phyloP scores from a whole-genome alignment of 73 alveolate species.

The Blepharisma stoltei region DNA sequence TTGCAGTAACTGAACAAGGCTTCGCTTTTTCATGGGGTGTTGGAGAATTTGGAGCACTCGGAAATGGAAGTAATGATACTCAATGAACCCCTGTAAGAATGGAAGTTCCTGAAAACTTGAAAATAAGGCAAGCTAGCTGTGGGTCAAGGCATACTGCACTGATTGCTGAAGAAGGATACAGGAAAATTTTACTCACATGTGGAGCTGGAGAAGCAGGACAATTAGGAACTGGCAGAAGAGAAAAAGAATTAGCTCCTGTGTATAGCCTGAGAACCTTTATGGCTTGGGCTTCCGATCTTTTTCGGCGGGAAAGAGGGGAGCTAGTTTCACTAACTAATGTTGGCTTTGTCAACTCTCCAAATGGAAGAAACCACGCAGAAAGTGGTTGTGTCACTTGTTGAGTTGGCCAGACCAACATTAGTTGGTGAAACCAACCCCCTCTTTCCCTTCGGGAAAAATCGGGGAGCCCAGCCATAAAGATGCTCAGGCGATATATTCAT shows the following conservation, averaged over 20 bases:
- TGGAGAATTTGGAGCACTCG: slow-evolving; percentile 63
- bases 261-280: too few relatives aligned
- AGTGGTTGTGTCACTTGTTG: too few relatives aligned
- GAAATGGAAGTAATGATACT: slow-evolving; percentile 38
- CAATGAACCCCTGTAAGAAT: slow-evolving; percentile 14
- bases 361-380: too few relatives aligned
- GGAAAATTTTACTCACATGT: slow-evolving; percentile 14
- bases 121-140: slow-evolving; percentile 29
- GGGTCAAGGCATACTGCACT: slow-evolving; percentile 57
- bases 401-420: too few relatives aligned
- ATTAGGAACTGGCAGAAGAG: slow-evolving; percentile 36
- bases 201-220: slow-evolving; percentile 46
- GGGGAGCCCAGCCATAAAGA: too few relatives aligned
- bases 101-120: not conserved
- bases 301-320: too few relatives aligned
- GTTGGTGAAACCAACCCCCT: too few relatives aligned
- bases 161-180: slow-evolving; percentile 9
- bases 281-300: too few relatives aligned
- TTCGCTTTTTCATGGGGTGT: slow-evolving; percentile 87
- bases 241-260: slow-evolving; percentile 29
- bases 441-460: too few relatives aligned
- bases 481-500: too few relatives aligned
- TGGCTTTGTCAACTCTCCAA: too few relatives aligned
- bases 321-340: too few relatives aligned
- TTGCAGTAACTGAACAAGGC: slow-evolving; percentile 75